A percentile compares a stretch with the other conserved stretches of the same genome.
Evolutionary conservation across 371 early-diverging fungal genomes (phyloP).

Genomic region (Rhizopus sp.): DNA sequence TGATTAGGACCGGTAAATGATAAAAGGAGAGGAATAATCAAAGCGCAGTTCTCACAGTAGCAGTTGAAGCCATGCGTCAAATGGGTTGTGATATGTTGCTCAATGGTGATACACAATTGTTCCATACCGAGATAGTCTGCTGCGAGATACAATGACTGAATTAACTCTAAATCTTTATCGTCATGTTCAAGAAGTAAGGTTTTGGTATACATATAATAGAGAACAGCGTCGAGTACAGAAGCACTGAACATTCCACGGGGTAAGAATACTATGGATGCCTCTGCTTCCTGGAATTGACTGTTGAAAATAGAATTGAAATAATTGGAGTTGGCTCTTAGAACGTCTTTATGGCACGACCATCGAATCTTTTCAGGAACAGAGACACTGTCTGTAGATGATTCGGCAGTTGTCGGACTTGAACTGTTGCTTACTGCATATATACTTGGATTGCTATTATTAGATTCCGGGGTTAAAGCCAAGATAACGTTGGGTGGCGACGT

Average conservation of each 20-base stretch:
- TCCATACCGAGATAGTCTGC: conserved; percentile 43
- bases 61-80: conserved; percentile 29
- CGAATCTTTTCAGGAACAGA: conserved; percentile 23
- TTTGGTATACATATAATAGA: conserved; percentile 40
- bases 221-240: conserved; percentile 25
- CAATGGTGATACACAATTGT: conserved; percentile 17
- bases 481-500: conserved; percentile 28
- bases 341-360: conserved; percentile 41
- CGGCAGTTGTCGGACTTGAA: background rate
- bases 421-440: conserved; percentile 5
- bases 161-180: conserved; percentile 8
- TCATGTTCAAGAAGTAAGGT: conserved; percentile 6
- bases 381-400: background rate
- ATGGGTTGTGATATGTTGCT: conserved; percentile 15
- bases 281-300: conserved; percentile 41
- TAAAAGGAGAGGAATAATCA: conserved; percentile 23
- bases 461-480: conserved; percentile 25
- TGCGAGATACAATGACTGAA: conserved; percentile 30
- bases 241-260: conserved; percentile 37
- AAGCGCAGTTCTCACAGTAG: conserved; percentile 29
- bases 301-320: conserved; percentile 46
- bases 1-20: conserved; percentile 23
- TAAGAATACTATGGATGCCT: conserved; percentile 34
- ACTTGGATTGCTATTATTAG: background rate
- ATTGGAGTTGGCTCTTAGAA: conserved; percentile 32